Base-by-base conservation (phyloP, 768 basidiomycete species). In the Tylopilus vinaceipallidus region DNA sequence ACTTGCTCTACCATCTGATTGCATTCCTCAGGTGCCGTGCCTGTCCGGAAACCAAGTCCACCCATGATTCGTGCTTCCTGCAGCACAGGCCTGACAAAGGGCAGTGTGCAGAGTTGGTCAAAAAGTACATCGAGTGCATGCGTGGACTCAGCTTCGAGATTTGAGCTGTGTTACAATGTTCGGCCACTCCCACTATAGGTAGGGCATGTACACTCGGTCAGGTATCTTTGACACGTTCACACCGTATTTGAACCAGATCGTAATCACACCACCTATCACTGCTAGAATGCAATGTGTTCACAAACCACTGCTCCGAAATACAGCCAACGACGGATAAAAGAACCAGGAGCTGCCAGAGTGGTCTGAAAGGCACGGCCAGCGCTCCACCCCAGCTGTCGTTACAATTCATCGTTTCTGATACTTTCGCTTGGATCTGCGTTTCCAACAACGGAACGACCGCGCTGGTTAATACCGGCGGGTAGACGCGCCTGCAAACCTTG, bases 21-120 rank as follows among this genome's bases (percentile, higher is more conserved):
- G 9, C 23, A 10, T 49, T 46, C 34, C 12, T 43, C 54, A 98
- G 95, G 60, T 98, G 95, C 60, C 98, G 95, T 63, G 95, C 95
- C 36, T 98, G 95, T 64, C 94, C 93, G 2, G 79, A 92, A 59
- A 95, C 94, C 3, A 98, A 98, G 68, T 80, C 86, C 2, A 79
- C 78, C n/a, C 80, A 97, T 11, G 97, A 99, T 68, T 86, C 94
- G 56, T 99, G 97, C 71, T 98, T 97, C 76, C 74, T 98, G 52
- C 80, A 82, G 49, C 62, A 77, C 4, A 69, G 76, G 19, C 80
- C 81, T 50, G 87, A 88, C 6, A 77, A 81, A 49, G 86, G 85
- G 50, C 84, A 87, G 64, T 99, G 97, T 74, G 82, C 76, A 61
- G 81, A 88, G 43, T 71, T 93, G 39, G 79, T 99, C 4, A 78